Conservation (phyloP, 2,329 filamentous ascomycete genomes). For the Chaetomiaceae sp. region DNA sequence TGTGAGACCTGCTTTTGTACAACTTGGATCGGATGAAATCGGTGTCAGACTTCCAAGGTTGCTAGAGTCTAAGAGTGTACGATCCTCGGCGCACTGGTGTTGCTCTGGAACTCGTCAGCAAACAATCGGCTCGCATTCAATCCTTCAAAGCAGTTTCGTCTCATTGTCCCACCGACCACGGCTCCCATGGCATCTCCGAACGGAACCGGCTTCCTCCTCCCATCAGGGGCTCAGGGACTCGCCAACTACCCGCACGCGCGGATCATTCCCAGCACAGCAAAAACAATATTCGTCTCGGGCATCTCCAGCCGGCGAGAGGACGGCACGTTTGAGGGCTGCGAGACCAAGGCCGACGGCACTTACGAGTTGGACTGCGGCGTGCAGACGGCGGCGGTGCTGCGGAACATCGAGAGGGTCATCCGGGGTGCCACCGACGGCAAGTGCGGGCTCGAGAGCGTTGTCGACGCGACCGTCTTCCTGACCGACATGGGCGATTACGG, state of each 20-base stretch:
- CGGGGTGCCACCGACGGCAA: constrained; percentile 29
- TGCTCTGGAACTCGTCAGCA: too few relatives aligned
- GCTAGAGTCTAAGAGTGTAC: too few relatives aligned
- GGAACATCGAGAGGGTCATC: constrained; percentile 32
- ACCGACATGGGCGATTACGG: constrained; percentile 33
- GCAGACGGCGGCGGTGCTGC: constrained; percentile 34
- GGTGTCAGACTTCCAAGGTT: too few relatives aligned
- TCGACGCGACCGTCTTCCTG: constrained; percentile 34
- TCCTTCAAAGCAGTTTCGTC: too few relatives aligned
- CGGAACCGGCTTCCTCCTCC: constrained; percentile 31
- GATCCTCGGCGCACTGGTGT: too few relatives aligned
- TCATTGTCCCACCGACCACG: neutral
- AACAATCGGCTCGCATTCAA: too few relatives aligned
- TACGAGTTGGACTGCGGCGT: constrained; percentile 29
- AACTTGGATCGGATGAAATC: neutral
- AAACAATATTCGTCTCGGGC: constrained; percentile 32
- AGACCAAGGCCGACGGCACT: constrained; percentile 24
- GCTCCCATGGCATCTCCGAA: constrained; percentile 25
- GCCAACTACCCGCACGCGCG: constrained; percentile 36
- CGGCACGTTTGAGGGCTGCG: constrained; percentile 33
- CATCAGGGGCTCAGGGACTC: constrained; percentile 30
- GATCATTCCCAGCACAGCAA: constrained; percentile 24
- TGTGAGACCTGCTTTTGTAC: neutral
- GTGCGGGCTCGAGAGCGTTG: constrained; percentile 30
- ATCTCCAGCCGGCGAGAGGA: constrained; percentile 33